A percentile compares a stretch with the other conserved stretches of the same genome.
Conservation (phyloP, 306 rosid genomes). For the Malus fusca region DNA sequence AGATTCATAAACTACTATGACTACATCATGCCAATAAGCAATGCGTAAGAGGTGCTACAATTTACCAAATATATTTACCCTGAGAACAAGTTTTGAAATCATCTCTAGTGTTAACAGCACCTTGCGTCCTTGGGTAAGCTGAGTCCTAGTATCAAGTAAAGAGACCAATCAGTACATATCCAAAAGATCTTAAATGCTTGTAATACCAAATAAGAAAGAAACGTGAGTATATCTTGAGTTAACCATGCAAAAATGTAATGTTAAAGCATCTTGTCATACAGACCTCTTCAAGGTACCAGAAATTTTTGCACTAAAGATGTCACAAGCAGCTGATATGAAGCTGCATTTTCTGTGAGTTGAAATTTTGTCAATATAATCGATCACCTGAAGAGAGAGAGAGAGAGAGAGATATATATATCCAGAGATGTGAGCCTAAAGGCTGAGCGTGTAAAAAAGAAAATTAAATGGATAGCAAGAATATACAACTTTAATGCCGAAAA, state of each 20-base stretch:
- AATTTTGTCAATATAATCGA: constrained; percentile 74
- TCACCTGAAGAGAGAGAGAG: constrained; percentile 48
- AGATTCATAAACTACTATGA: neutral
- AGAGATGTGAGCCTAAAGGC: constrained; percentile 3
- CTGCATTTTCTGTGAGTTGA: constrained; percentile 67
- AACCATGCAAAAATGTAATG: neutral
- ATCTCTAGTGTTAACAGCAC: constrained; percentile 66
- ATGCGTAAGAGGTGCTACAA: constrained; percentile 5
- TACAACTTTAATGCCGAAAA: constrained; percentile 8
- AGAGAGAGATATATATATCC: neutral
- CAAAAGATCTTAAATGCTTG: neutral
- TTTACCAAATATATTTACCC: constrained; percentile 48
- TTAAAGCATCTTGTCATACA: neutral
- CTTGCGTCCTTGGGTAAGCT: constrained; percentile 85
- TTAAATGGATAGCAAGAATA: neutral
- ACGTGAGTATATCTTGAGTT: neutral
- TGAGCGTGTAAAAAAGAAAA: constrained; percentile 10
- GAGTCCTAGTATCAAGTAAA: constrained; percentile 53
- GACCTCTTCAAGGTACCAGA: constrained; percentile 92
- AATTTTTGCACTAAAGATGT: constrained; percentile 76
- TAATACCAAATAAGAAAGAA: neutral
- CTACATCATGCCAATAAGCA: neutral
- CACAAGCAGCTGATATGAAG: constrained; percentile 67
- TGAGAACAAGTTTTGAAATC: constrained; percentile 63
- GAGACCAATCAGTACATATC: constrained; percentile 14